A percentile compares a stretch with the other conserved stretches of the same genome.
phyloP scores from a whole-genome alignment of 306 rosid species.

The Begonia fuchsioides region DNA sequence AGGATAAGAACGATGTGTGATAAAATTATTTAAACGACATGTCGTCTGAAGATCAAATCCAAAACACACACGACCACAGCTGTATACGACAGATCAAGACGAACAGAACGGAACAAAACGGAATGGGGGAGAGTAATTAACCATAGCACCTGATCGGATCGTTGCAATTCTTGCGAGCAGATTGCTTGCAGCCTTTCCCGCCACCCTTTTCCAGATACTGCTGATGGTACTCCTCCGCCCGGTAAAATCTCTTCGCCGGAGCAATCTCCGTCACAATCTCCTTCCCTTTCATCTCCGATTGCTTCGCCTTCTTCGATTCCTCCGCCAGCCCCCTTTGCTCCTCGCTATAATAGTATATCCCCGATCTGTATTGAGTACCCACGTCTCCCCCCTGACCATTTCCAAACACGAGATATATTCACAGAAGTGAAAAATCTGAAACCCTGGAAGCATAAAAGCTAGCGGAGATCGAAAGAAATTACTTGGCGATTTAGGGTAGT shows the following conservation, averaged over 20 bases:
- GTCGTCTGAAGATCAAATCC: background rate
- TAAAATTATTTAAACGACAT: too few relatives aligned
- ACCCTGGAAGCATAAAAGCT: too few relatives aligned
- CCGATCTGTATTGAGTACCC: conserved; percentile 78
- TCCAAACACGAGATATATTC: too few relatives aligned
- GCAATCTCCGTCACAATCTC: conserved; percentile 64
- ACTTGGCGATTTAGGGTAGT: conserved; percentile 71
- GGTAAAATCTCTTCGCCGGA: conserved; percentile 69
- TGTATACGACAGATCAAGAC: background rate
- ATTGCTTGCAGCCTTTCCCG: conserved; percentile 35
- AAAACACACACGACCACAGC: background rate
- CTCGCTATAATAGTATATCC: conserved; percentile 67
- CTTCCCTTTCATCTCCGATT: conserved; percentile 28
- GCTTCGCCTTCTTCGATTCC: conserved; percentile 68
- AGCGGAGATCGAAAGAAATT: background rate
- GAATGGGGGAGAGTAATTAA: conserved; percentile 17
- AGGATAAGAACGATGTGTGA: too few relatives aligned
- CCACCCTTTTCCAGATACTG: conserved; percentile 90
- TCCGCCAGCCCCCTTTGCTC: conserved; percentile 44
- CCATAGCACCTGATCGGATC: conserved; percentile 87
- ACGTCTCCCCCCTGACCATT: conserved; percentile 52
- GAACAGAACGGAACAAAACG: background rate
- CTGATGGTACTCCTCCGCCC: conserved; percentile 91
- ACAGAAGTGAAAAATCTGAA: too few relatives aligned
- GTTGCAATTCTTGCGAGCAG: conserved; percentile 64